phyloP scores from a whole-genome alignment of 441 rosid species.

The Euphorbia celastroides region DNA sequence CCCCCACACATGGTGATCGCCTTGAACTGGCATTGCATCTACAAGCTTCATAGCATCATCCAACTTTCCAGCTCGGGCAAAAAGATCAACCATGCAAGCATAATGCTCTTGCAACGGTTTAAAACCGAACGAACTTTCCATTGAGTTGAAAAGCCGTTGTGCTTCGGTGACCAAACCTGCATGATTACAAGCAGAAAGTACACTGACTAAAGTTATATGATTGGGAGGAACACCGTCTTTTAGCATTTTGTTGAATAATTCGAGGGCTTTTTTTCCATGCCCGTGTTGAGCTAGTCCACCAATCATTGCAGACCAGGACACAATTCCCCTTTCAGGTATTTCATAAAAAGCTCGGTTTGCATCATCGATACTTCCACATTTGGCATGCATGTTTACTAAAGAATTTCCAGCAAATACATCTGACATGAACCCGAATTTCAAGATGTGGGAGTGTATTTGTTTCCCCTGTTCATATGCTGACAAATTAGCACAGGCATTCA shows the following conservation, averaged over 20 bases:
- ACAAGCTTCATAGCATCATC: conserved; percentile 52
- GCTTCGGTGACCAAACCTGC: conserved; percentile 64
- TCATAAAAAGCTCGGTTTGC: conserved; percentile 42
- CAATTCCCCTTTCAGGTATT: conserved; percentile 50
- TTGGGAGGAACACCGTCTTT: conserved; percentile 43
- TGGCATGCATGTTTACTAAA: conserved; percentile 67
- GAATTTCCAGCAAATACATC: conserved; percentile 61
- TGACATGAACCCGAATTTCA: conserved; percentile 55
- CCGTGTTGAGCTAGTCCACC: conserved; percentile 76
- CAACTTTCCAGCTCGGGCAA: conserved; percentile 59
- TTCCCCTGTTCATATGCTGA: conserved; percentile 78
- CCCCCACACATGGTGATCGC: conserved; percentile 56
- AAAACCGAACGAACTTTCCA: conserved; percentile 40
- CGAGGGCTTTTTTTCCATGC: conserved; percentile 51
- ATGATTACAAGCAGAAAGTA: conserved; percentile 67
- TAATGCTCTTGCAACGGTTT: conserved; percentile 56
- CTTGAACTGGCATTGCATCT: conserved; percentile 50
- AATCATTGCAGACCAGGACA: conserved; percentile 70
- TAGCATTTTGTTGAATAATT: conserved; percentile 47
- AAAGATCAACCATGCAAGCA: conserved; percentile 68
- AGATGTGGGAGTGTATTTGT: conserved; percentile 56
- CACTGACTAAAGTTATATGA: conserved; percentile 56
- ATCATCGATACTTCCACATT: conserved; percentile 69
- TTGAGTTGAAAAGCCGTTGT: conserved; percentile 38
- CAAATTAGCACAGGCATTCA: conserved; percentile 59